phyloP scores from a whole-genome alignment of 495 filamentous ascomycete species.

The Podospora tetraspora region DNA sequence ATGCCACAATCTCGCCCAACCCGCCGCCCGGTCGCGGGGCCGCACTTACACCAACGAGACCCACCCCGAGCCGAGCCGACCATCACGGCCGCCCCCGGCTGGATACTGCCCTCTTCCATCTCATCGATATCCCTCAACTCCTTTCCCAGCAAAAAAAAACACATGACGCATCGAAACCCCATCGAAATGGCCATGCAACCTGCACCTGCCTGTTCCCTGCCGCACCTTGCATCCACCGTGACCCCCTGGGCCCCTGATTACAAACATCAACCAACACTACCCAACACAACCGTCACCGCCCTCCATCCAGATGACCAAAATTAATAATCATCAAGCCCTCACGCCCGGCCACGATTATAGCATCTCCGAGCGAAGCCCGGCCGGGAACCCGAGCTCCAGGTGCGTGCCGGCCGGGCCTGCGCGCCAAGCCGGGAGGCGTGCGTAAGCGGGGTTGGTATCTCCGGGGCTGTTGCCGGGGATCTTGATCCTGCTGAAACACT shows the following conservation, averaged over 20 bases:
- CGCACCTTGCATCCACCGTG: too few relatives aligned
- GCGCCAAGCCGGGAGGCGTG: background rate
- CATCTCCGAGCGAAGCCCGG: background rate
- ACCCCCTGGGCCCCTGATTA: background rate
- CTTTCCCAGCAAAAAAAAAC: background rate
- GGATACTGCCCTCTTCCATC: background rate
- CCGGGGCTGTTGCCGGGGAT: background rate
- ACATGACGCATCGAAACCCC: background rate
- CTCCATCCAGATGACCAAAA: background rate
- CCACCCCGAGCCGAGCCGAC: background rate
- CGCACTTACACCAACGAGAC: background rate
- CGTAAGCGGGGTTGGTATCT: background rate
- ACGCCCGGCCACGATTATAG: background rate
- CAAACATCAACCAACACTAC: background rate
- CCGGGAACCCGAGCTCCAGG: too few relatives aligned
- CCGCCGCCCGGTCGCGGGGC: background rate
- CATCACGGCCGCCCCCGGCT: background rate
- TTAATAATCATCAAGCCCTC: background rate
- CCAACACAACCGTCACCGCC: background rate
- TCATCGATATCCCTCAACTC: background rate
- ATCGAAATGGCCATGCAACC: background rate
- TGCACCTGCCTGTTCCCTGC: background rate
- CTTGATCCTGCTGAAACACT: background rate
- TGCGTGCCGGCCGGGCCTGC: background rate
- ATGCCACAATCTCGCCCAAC: background rate